Conservation (phyloP, 192 early-diverging fungal genomes). For the Geranomyces variabilis region DNA sequence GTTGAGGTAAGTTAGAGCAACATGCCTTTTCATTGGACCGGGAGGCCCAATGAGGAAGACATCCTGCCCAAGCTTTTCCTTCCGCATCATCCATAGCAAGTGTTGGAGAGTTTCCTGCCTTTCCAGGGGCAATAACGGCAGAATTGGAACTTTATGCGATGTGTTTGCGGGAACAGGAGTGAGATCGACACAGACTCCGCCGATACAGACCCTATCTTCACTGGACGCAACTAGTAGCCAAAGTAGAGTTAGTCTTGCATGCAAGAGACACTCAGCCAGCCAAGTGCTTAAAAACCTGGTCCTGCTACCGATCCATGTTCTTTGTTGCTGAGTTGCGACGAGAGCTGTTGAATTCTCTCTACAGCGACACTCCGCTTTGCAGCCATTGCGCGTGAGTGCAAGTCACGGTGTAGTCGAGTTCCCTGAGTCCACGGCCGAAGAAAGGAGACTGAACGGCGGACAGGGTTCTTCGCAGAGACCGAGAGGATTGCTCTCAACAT, state of each 20-base stretch:
- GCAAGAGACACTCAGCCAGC: neutral
- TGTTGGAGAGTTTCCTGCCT: constrained; percentile 48
- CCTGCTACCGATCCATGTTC: neutral
- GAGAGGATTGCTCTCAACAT: too few relatives aligned
- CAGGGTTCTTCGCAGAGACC: too few relatives aligned
- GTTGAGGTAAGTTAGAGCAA: constrained; percentile 74
- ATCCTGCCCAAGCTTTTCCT: constrained; percentile 78
- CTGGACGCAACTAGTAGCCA: too few relatives aligned
- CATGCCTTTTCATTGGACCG: constrained; percentile 64
- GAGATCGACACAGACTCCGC: constrained; percentile 24
- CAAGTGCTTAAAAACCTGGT: neutral
- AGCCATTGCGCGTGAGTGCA: constrained; percentile 4
- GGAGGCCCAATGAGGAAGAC: constrained; percentile 74
- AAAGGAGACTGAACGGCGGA: too few relatives aligned
- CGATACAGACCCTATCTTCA: constrained; percentile 31
- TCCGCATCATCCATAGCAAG: constrained; percentile 80
- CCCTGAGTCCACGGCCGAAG: too few relatives aligned
- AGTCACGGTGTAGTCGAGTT: neutral
- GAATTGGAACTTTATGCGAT: constrained; percentile 23
- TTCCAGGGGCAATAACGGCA: constrained; percentile 9
- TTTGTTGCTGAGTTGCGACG: neutral
- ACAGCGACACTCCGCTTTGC: constrained; percentile 1
- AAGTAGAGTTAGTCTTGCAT: neutral
- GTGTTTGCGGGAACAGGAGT: neutral
- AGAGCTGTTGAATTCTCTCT: constrained; percentile 1